Evolutionary conservation across 208 protist species (phyloP).

Genomic region (Leishmania guyanensis): DNA sequence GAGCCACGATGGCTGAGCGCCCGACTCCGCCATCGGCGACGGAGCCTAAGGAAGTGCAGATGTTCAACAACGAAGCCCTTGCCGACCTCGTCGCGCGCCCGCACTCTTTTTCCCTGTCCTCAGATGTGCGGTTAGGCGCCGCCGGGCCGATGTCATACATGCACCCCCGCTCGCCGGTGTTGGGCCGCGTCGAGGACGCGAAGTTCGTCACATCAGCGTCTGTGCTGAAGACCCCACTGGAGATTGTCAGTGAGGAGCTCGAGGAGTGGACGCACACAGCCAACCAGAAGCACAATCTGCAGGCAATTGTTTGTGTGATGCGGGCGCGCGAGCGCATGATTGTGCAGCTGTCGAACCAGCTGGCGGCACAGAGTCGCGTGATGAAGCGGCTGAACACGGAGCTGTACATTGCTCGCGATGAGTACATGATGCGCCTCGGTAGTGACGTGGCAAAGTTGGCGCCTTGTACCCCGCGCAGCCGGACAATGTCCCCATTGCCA

Average conservation of each 20-base stretch:
- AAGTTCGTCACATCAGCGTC: slow-evolving; percentile 25
- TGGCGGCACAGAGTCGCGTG: slow-evolving; percentile 3
- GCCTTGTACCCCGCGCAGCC: slow-evolving; percentile 11
- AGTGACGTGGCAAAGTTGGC: slow-evolving; percentile 33
- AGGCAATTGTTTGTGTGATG: slow-evolving; percentile 26
- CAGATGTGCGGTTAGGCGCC: background rate
- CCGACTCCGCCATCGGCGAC: background rate
- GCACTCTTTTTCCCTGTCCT: background rate
- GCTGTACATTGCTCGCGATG: slow-evolving; percentile 37
- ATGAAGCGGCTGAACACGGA: slow-evolving; percentile 33
- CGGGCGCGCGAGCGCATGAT: slow-evolving; percentile 38
- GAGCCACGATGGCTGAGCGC: background rate
- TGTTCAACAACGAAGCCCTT: background rate
- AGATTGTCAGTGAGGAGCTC: slow-evolving; percentile 34
- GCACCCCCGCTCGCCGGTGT: background rate
- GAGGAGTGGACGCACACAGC: slow-evolving; percentile 35
- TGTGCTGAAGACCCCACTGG: slow-evolving; percentile 14
- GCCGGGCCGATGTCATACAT: background rate
- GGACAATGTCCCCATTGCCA: background rate
- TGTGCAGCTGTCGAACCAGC: slow-evolving; percentile 2
- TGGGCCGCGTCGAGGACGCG: slow-evolving; percentile 4
- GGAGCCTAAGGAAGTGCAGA: background rate
- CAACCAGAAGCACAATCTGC: slow-evolving; percentile 36
- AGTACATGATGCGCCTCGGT: slow-evolving; percentile 14
- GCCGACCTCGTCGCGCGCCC: background rate